These are phyloP conservation scores for Pythium rishiriense DNA, from an alignment of 352 stramenopile species.

Conservation along the genomic window DNA sequence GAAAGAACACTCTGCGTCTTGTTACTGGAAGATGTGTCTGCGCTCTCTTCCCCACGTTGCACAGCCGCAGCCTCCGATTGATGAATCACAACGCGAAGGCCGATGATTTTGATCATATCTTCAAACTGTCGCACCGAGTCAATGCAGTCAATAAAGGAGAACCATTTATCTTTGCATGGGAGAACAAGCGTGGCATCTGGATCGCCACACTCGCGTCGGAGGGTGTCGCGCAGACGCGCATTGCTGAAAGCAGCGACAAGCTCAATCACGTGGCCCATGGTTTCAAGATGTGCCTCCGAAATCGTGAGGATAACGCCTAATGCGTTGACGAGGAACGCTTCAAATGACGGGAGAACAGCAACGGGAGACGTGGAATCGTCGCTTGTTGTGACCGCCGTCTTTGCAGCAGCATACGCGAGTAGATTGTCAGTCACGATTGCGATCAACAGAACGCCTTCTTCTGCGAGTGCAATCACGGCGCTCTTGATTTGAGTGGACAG, in stretches of 20 bases:
- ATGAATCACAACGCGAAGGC: constrained; percentile 30
- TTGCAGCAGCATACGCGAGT: constrained; percentile 27
- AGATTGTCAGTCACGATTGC: constrained; percentile 65
- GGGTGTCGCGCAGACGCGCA: constrained; percentile 46
- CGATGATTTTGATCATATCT: constrained; percentile 85
- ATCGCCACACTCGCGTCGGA: constrained; percentile 69
- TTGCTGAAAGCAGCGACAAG: constrained; percentile 70
- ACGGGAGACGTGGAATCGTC: constrained; percentile 23
- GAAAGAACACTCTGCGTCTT: constrained; percentile 37
- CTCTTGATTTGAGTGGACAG: constrained; percentile 56
- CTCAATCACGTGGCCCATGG: constrained; percentile 68
- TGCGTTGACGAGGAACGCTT: constrained; percentile 30
- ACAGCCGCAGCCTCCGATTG: constrained; percentile 15
- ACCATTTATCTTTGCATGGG: constrained; percentile 53
- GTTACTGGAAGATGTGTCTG: constrained; percentile 16
- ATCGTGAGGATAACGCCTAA: constrained; percentile 64
- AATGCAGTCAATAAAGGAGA: constrained; percentile 80
- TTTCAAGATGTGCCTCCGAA: constrained; percentile 45
- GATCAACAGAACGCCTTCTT: constrained; percentile 59
- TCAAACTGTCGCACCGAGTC: constrained; percentile 80
- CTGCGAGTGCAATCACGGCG: constrained; percentile 41
- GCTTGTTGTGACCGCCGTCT: constrained; percentile 21
- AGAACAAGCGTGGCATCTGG: constrained; percentile 50
- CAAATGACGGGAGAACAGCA: constrained; percentile 30
- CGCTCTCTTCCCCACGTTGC: constrained; percentile 11